Evolutionary conservation across 139 green algal genomes (phyloP), one percentile per base, ranked within the genome.

Genomic region (Volvox africanus): DNA sequence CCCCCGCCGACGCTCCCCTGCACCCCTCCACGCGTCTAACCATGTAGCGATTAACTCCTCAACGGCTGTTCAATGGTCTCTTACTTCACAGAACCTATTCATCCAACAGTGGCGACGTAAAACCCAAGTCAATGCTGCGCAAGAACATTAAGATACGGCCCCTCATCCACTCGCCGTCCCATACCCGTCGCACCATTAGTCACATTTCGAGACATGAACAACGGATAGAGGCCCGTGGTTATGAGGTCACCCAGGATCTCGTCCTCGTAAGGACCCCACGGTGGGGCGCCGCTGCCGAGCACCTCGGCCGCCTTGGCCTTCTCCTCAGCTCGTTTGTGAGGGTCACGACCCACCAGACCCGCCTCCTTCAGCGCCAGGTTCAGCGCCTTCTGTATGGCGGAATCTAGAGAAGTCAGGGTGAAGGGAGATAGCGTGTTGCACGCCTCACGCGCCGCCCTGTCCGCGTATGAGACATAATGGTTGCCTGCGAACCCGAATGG

Each of bases 241-340:
- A 80, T n/a, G 62, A 88, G 82, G 82, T 88, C 82, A 26, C 17
- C 22, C 32, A 88, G 82, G 62, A 88, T 62, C 82, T 88, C 82
- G 82, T 88, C 82, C 82, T 88, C 82, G 30, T 88, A 88, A 21
- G 82, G 82, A 6, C 82, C 65, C 82, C 82, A 88, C 11, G 75
- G 12, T 35, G 75, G 32, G 2, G 13, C 61, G 13, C 81, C 61
- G n/a, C n/a, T 11, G 16, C 80, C 28, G 21, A 79, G 71, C 71
- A 6, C 71, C 71, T 79, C 71, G 18, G 20, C 20, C 71, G 24
- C 32, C 71, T 79, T 79, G 26, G 24, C 65, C 5, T 28, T 73
- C 65, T 73, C 65, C 65, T 73, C 65, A 73, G 65, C 65, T 24
- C 65, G 65, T 12, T 73, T 73, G 65, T 55, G 44, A 55, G 65